Conservation (phyloP, 495 filamentous ascomycete genomes). For the Immersiella caudata region DNA sequence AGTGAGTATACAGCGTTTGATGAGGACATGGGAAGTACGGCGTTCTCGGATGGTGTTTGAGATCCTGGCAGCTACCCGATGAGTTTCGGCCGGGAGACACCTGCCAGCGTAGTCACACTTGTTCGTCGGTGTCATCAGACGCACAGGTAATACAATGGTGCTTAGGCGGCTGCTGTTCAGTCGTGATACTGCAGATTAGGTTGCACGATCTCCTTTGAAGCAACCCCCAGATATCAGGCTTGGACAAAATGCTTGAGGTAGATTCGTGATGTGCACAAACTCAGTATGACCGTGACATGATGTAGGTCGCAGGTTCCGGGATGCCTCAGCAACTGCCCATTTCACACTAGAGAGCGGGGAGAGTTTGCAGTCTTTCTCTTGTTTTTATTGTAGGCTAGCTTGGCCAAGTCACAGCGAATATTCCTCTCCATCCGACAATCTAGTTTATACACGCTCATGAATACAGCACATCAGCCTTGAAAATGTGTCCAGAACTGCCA, state of each 20-base stretch:
- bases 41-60: constrained; percentile 33
- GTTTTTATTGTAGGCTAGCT: background rate
- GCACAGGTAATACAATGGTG: too few species aligned
- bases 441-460: constrained; percentile 21
- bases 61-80: background rate
- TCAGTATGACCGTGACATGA: background rate
- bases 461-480: constrained; percentile 8
- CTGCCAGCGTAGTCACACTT: too few species aligned
- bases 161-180: too few species aligned
- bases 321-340: background rate
- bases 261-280: background rate
- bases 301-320: background rate
- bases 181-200: too few species aligned
- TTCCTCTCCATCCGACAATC: constrained; percentile 14
- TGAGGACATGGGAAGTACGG: constrained; percentile 33
- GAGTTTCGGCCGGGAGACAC: too few species aligned
- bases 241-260: too few species aligned
- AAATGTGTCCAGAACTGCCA: constrained; percentile 6
- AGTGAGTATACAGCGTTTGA: constrained; percentile 46
- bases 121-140: too few species aligned
- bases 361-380: background rate
- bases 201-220: too few species aligned
- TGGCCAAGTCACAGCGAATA: constrained; percentile 1
- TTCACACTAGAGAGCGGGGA: background rate
- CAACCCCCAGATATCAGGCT: too few species aligned